These are phyloP conservation scores for Papiliotrema fonsecae DNA, from an alignment of 1,284 basidiomycete species.

Conservation along the genomic window DNA sequence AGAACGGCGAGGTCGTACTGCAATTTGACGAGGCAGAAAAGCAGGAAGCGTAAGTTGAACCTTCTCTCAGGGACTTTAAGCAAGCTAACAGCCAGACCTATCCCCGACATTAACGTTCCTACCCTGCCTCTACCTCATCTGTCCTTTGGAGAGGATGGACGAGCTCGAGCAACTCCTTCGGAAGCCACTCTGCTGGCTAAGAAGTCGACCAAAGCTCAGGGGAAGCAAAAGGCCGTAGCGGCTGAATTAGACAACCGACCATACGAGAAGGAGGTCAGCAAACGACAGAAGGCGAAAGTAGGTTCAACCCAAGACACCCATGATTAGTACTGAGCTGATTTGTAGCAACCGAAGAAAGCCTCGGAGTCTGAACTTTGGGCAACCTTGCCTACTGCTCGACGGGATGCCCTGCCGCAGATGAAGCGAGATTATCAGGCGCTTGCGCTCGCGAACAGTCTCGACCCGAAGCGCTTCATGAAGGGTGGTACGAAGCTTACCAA, in stretches of 20 bases:
- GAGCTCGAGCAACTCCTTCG: slow-evolving; percentile 17
- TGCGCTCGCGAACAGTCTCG: slow-evolving; percentile 82
- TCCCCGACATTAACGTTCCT: slow-evolving; percentile 42
- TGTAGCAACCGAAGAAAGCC: slow-evolving; percentile 55
- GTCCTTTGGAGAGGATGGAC: slow-evolving; percentile 28
- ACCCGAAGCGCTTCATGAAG: slow-evolving; percentile 95
- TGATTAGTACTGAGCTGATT: not conserved
- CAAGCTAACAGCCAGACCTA: slow-evolving; percentile 50
- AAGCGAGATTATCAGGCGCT: slow-evolving; percentile 90
- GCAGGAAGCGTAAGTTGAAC: slow-evolving; percentile 34
- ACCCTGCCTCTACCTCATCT: slow-evolving; percentile 59
- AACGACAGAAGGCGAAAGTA: slow-evolving; percentile 40
- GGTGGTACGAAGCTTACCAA: slow-evolving; percentile 67
- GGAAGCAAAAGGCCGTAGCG: slow-evolving; percentile 19
- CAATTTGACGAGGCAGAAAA: slow-evolving; percentile 36
- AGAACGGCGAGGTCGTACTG: slow-evolving; percentile 15
- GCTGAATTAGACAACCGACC: slow-evolving; percentile 43
- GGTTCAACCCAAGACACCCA: slow-evolving; percentile 16
- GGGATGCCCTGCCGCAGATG: slow-evolving; percentile 73
- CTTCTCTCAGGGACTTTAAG: not conserved
- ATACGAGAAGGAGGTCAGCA: slow-evolving; percentile 50
- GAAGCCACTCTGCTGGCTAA: slow-evolving; percentile 1
- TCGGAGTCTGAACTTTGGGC: slow-evolving; percentile 86
- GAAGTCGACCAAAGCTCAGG: slow-evolving; percentile 1
- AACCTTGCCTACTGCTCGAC: slow-evolving; percentile 77